Evolutionary conservation across 2,329 filamentous ascomycete genomes (phyloP).

Genomic region (Catunica adiposa): DNA sequence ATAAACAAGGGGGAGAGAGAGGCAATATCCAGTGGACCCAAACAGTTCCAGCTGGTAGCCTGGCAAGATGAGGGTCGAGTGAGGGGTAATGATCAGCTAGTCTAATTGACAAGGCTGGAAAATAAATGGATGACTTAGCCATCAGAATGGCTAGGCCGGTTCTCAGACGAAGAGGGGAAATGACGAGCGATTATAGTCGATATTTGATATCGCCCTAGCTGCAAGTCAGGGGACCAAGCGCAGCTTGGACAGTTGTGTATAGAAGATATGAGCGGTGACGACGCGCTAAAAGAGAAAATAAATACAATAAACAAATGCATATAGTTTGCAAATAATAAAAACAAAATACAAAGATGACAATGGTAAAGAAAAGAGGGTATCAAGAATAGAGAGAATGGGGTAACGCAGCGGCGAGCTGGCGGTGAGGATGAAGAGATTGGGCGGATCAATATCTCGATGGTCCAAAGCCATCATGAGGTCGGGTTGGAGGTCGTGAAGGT

Average conservation of each 20-base stretch:
- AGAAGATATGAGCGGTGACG: not conserved
- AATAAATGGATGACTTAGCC: no score
- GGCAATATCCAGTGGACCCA: no score
- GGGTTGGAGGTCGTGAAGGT: not conserved
- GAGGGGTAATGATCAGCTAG: not conserved
- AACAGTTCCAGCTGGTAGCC: no score
- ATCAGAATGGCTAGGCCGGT: not conserved
- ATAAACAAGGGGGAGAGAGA: no score
- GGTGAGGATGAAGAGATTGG: not conserved
- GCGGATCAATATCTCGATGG: not conserved
- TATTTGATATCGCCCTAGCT: not conserved
- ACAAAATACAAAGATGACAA: not conserved
- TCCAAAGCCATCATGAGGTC: not conserved
- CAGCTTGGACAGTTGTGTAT: no score
- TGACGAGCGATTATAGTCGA: not conserved
- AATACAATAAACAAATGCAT: not conserved
- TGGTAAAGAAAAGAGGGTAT: conserved; percentile 2
- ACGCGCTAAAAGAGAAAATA: not conserved
- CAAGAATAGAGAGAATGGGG: conserved; percentile 1
- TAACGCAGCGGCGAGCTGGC: not conserved
- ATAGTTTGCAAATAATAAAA: not conserved
- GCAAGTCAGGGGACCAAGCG: not conserved
- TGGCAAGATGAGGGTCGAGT: no score
- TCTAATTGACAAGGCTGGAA: not conserved
- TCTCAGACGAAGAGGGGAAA: not conserved